Evolutionary conservation across 768 basidiomycete species (phyloP), one percentile per base, ranked within the genome.

Genomic region (Tephrocybe sp.): DNA sequence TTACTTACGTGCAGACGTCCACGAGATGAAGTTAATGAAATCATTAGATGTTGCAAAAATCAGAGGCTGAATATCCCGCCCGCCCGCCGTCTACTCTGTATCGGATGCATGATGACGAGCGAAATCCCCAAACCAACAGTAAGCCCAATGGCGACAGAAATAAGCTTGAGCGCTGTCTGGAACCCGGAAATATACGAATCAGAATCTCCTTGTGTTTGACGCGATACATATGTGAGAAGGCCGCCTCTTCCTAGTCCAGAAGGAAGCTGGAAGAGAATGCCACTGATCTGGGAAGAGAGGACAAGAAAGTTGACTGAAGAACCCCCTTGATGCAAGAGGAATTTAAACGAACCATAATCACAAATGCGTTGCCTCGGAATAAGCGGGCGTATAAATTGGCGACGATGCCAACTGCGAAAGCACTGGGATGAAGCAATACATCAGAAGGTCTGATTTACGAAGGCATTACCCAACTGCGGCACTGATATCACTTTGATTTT

Each of bases 231-330:
- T 54, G 79, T 81, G 55, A 94, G 76, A 6, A 93, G 79, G 25
- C 91, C 91, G 10, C 88, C 89, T 38, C 82, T 88, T 7, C 85
- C 83, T 10, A 93, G 77, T 33, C 90, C 91, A 7, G 87, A 88
- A 0, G 90, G 91, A 1, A 93, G 77, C 68, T 93, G 92, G 71
- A 93, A 88, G 14, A 93, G 74, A 42, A 93, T 88, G 20, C 87
- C 90, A 0, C 86, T 88, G 56, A 89, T 85, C 72, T 75, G 49
- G 11, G n/a, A 15, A 21, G 14, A 7, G 24, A 0, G 32, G 11
- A 1, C 10, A 24, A 18, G 33, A 38, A 18, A 17, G 24, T 12
- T 44, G 28, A 34, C 8, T 24, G 30, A n/a, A n/a, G n/a, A n/a
- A n/a, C n/a, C n/a, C n/a, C n/a, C n/a, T n/a, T n/a, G n/a, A n/a